Evolutionary conservation across 1,284 basidiomycete species (phyloP), one percentile per base, ranked within the genome.

Genomic region (Prillingera fragicola): DNA sequence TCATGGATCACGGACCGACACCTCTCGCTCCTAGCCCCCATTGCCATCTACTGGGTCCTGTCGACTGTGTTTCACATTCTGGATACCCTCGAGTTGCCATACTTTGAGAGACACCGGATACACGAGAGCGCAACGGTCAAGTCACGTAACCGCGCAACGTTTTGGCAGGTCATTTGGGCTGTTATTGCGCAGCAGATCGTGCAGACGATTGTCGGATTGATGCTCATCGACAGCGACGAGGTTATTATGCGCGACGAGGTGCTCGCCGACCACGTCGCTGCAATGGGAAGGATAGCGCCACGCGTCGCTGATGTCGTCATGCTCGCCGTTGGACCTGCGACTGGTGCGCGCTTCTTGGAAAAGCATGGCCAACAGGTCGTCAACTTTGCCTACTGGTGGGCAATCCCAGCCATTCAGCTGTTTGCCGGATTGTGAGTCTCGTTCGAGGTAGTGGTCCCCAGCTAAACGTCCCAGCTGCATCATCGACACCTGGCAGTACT

Each of bases 401-500:
- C 76, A 15, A 82, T 94, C 9, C 95, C 95, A 0, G 60, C 72
- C 4, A 62, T 77, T 3, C 91, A 92, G 71, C 77, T 95, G 45
- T 60, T 87, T 12, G 74, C 81, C 33, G 90, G 88, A 21, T 85
- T 92, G 91, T 94, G 64, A 72, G 90, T 80, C 0, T 21, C 1
- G 12, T 10, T 17, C 22, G 19, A 2, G 18, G n/a, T 15, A 4
- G 8, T 12, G 6, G 23, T 14, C 8, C 18, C 19, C 3, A 28
- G 45, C 53, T 59, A 9, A n/a, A 55, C 46, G 26, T 14, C 15
- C 1, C 54, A 96, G 91, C 75, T 87, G 95, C 69, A 69, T 94
- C 51, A 85, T 98, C 63, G 94, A 99, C 73, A 91, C 92, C 25
- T 97, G 91, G 91, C 91, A 99, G 72, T 99, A 98, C 73, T 89